phyloP scores from a whole-genome alignment of 306 rosid genomes.

The Astragalus membranaceus region DNA sequence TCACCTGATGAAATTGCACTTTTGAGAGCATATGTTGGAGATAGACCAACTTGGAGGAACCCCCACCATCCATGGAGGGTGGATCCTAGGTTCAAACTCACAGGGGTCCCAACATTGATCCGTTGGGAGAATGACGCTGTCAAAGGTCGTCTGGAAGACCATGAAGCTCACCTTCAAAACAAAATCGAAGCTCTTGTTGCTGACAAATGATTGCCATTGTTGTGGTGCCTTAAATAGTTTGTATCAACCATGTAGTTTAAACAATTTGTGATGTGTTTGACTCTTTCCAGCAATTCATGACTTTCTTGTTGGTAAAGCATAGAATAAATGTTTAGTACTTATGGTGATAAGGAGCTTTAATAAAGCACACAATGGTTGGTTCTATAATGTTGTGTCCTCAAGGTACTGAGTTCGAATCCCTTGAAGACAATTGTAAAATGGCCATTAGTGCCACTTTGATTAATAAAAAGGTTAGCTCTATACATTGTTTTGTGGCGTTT shows the following conservation, averaged over 20 bases:
- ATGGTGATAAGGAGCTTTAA: too few relatives aligned
- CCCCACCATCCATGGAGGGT: constrained; percentile 77
- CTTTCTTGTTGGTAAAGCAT: background rate
- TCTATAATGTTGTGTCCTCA: too few relatives aligned
- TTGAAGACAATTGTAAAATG: too few relatives aligned
- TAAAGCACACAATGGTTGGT: too few relatives aligned
- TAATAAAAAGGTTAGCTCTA: too few relatives aligned
- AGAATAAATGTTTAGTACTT: too few relatives aligned
- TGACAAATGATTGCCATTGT: constrained; percentile 31
- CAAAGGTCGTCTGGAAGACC: constrained; percentile 75
- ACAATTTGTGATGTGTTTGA: constrained; percentile 1
- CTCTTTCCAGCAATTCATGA: background rate
- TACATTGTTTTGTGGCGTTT: too few relatives aligned
- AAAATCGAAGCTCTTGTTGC: constrained; percentile 64
- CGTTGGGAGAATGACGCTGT: constrained; percentile 61
- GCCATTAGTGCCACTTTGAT: too few relatives aligned
- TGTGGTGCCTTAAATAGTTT: background rate
- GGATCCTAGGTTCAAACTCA: constrained; percentile 66
- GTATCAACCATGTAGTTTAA: background rate
- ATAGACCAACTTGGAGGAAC: constrained; percentile 85
- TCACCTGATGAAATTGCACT: constrained; percentile 51
- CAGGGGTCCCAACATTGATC: constrained; percentile 72
- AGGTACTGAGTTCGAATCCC: too few relatives aligned
- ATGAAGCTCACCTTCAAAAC: constrained; percentile 69
- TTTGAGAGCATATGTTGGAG: constrained; percentile 78